phyloP scores from a whole-genome alignment of 176 grass and related monocot species.

The Eragrostis nindensis region DNA sequence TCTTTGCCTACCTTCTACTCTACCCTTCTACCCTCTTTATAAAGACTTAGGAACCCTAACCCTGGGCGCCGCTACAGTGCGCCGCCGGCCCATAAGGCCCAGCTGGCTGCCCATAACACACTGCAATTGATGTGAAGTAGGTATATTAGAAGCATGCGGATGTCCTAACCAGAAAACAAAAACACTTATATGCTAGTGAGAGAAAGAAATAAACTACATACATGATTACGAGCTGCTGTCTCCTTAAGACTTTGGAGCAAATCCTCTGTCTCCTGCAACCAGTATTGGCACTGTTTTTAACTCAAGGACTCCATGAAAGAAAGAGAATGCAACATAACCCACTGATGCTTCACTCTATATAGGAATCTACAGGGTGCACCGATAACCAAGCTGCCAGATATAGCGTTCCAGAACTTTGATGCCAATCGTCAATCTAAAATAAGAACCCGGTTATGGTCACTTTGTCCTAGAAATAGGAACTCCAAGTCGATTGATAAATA shows the following conservation, averaged over 20 bases:
- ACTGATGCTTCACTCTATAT: slow-evolving; percentile 18
- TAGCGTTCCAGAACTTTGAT: background rate
- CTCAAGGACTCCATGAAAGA: slow-evolving; percentile 30
- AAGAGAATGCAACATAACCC: slow-evolving; percentile 4
- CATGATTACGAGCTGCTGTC: slow-evolving; percentile 55
- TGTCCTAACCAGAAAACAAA: slow-evolving; percentile 24
- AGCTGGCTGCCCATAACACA: no score
- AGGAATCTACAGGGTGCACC: slow-evolving; percentile 15
- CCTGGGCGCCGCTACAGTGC: no score
- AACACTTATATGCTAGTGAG: slow-evolving; percentile 18
- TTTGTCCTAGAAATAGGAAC: background rate
- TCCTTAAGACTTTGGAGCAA: slow-evolving; percentile 77
- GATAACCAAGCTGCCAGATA: slow-evolving; percentile 18
- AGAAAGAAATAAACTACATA: slow-evolving; percentile 29
- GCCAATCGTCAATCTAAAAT: background rate
- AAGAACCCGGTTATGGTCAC: background rate
- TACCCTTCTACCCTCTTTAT: no score
- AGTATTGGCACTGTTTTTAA: slow-evolving; percentile 43
- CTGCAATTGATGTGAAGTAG: slow-evolving; percentile 2
- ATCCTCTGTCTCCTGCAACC: slow-evolving; percentile 76
- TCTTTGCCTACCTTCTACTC: no score
- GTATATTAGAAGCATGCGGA: slow-evolving; percentile 14
- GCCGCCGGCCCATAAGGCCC: no score
- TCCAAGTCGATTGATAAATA: no score
- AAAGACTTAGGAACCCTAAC: no score